These are phyloP conservation scores for Neophaeococcomyces mojaviensis DNA, from an alignment of 2,329 filamentous ascomycete genomes.

Conservation along the genomic window DNA sequence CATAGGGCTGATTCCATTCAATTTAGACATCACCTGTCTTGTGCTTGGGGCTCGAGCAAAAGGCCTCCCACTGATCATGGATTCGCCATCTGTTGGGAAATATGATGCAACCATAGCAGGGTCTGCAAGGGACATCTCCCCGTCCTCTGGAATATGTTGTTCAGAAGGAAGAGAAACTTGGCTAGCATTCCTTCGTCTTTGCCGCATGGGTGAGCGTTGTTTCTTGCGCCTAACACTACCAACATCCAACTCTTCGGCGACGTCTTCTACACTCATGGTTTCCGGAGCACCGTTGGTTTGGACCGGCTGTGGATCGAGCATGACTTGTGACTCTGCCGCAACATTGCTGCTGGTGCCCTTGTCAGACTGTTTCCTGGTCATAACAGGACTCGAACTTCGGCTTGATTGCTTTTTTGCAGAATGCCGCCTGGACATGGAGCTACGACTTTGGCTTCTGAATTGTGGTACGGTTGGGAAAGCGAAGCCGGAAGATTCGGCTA, in stretches of 20 bases:
- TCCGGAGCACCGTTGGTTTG: neutral
- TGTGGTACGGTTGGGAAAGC: constrained; percentile 5
- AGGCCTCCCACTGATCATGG: constrained; percentile 42
- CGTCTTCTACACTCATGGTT: neutral
- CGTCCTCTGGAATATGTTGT: constrained; percentile 1
- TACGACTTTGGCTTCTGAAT: constrained; percentile 6
- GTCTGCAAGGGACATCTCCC: neutral
- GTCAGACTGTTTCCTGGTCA: constrained; percentile 6
- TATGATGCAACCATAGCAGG: neutral
- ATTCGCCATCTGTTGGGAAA: constrained; percentile 1
- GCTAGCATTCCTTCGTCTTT: constrained; percentile 1
- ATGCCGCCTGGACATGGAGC: neutral
- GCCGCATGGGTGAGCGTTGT: constrained; percentile 5
- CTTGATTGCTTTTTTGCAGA: constrained; percentile 5
- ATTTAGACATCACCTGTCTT: constrained; percentile 15
- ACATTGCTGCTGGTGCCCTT: neutral
- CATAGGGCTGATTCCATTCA: constrained; percentile 6
- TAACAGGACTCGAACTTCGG: constrained; percentile 6
- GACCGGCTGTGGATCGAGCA: constrained; percentile 10
- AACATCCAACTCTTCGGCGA: constrained; percentile 4
- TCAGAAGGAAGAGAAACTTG: constrained; percentile 3
- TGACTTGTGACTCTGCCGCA: constrained; percentile 12
- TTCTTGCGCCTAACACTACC: constrained; percentile 3
- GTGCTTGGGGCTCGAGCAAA: constrained; percentile 38
- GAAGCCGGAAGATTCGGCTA: constrained; percentile 4